Evolutionary conservation across 768 basidiomycete genomes (phyloP).

Genomic region (Austroboletus eburneus): DNA sequence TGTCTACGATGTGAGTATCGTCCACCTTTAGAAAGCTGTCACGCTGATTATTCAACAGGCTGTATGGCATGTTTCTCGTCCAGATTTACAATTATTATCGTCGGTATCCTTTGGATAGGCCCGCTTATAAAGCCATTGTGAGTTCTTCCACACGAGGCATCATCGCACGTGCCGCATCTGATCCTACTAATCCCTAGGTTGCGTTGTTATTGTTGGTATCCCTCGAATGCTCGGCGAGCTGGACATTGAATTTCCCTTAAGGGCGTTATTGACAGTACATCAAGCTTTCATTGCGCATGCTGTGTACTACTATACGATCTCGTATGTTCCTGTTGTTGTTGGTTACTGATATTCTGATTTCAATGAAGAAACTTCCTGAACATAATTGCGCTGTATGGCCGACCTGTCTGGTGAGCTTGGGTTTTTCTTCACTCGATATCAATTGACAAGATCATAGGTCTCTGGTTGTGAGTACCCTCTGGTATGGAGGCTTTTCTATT

Average conservation of each 20-base stretch:
- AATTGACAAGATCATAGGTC: slow-evolving; percentile 38
- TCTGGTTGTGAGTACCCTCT: slow-evolving; percentile 38
- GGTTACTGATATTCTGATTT: slow-evolving; percentile 3
- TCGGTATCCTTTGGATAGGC: slow-evolving; percentile 51
- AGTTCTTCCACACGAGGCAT: slow-evolving; percentile 23
- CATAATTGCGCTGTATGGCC: slow-evolving; percentile 33
- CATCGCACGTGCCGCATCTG: background rate
- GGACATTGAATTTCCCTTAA: slow-evolving; percentile 16
- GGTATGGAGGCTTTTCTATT: slow-evolving; percentile 3
- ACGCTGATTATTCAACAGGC: slow-evolving; percentile 31
- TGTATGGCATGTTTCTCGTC: slow-evolving; percentile 50
- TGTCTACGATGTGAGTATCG: slow-evolving; percentile 36
- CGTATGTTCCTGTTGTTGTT: slow-evolving; percentile 34
- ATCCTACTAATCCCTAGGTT: slow-evolving; percentile 29
- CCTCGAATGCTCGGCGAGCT: background rate
- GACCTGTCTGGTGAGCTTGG: slow-evolving; percentile 42
- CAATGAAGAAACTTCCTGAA: slow-evolving; percentile 38
- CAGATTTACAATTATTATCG: slow-evolving; percentile 55
- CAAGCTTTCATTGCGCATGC: slow-evolving; percentile 49
- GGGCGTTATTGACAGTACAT: slow-evolving; percentile 45
- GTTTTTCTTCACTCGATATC: background rate
- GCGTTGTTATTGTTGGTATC: slow-evolving; percentile 29
- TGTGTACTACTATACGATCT: slow-evolving; percentile 52
- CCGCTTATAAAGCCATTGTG: slow-evolving; percentile 48
- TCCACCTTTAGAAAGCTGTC: background rate